phyloP scores from a whole-genome alignment of 805 yeast species.

The Monosporozyma servazzii region DNA sequence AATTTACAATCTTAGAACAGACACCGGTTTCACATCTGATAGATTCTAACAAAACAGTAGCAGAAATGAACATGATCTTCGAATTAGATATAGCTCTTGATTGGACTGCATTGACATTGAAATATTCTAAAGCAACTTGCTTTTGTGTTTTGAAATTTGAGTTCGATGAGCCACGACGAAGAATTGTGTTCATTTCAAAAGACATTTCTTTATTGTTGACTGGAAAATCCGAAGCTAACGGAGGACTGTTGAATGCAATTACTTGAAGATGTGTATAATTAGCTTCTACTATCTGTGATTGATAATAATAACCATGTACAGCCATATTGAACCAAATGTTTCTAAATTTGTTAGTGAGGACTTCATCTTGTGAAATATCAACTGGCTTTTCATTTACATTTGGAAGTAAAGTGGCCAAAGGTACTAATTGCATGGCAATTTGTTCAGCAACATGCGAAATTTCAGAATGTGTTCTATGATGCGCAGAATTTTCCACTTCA shows the following conservation, averaged over 20 bases:
- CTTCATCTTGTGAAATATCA: constrained; percentile 33
- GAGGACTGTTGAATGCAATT: constrained; percentile 82
- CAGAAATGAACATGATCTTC: constrained; percentile 78
- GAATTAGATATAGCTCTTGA: constrained; percentile 54
- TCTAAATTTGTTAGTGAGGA: constrained; percentile 53
- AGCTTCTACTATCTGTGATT: constrained; percentile 44
- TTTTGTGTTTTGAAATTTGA: constrained; percentile 70
- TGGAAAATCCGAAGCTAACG: constrained; percentile 72
- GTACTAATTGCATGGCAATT: constrained; percentile 54
- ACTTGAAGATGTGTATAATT: constrained; percentile 43
- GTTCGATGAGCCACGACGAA: constrained; percentile 82
- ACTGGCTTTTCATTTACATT: constrained; percentile 38
- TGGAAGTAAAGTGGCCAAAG: constrained; percentile 71
- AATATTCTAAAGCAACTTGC: constrained; percentile 37
- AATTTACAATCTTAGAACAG: constrained; percentile 65
- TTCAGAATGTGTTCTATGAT: constrained; percentile 69
- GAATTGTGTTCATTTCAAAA: constrained; percentile 80
- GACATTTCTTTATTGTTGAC: constrained; percentile 85
- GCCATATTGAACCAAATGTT: constrained; percentile 92
- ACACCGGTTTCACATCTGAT: constrained; percentile 73
- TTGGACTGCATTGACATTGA: constrained; percentile 40
- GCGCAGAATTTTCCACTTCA: constrained; percentile 64
- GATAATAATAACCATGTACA: constrained; percentile 75
- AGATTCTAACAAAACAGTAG: constrained; percentile 70
- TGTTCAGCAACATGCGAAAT: constrained; percentile 62